Conservation (phyloP, 1,284 basidiomycete species). For the Heterobasidion occidentale region DNA sequence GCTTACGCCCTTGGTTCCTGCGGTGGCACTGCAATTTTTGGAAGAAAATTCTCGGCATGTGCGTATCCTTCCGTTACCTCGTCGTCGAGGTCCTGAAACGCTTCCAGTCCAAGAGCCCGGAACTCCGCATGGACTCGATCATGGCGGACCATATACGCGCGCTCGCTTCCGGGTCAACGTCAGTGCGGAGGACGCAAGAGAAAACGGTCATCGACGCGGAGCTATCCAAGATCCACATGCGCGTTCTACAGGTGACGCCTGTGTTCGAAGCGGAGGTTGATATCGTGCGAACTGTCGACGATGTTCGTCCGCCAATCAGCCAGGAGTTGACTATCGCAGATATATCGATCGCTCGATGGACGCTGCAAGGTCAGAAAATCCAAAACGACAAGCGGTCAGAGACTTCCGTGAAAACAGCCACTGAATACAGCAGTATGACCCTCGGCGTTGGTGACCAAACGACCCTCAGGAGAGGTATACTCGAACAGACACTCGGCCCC, state of each 20-base stretch:
- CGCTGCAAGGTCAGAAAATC: neutral
- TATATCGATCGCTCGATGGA: neutral
- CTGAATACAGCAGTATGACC: neutral
- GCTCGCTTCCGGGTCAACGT: neutral
- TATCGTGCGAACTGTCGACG: neutral
- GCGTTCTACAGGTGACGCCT: neutral
- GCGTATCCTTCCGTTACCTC: neutral
- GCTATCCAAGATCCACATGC: neutral
- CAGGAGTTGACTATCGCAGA: neutral
- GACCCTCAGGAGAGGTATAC: neutral
- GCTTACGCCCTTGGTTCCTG: conserved; percentile 11
- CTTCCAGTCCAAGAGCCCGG: conserved; percentile 30
- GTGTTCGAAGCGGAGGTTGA: neutral
- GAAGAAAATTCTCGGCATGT: conserved; percentile 1
- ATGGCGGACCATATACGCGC: conserved; percentile 28
- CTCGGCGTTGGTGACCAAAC: neutral
- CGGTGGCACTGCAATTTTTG: conserved; percentile 6
- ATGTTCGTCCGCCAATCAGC: neutral
- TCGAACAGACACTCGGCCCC: neutral
- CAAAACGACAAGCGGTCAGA: neutral
- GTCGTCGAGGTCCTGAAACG: conserved; percentile 1
- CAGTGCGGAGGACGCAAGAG: neutral
- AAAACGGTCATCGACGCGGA: neutral
- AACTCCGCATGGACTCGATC: conserved; percentile 39
- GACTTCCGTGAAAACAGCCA: neutral